phyloP scores from a whole-genome alignment of 176 grass and related monocot species.

The Phoenix roebelenii region DNA sequence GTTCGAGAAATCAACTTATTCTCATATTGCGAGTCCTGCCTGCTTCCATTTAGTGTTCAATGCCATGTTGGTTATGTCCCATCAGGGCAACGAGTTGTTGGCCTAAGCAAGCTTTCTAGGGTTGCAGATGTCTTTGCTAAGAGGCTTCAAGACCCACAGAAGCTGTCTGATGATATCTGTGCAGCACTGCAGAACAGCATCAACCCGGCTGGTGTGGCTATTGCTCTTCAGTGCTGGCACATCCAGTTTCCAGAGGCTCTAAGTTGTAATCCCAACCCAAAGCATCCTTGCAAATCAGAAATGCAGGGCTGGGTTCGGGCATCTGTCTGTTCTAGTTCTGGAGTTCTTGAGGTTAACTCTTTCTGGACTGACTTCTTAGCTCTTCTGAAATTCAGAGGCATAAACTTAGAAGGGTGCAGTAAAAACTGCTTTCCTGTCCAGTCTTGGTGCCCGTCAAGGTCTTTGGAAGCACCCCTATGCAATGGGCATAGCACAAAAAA shows the following conservation, averaged over 20 bases:
- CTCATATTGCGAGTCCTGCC: constrained; percentile 89
- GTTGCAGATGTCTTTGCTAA: constrained; percentile 85
- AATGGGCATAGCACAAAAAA: constrained; percentile 33
- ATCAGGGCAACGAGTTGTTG: constrained; percentile 63
- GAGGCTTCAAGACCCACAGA: constrained; percentile 81
- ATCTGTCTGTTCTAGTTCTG: constrained; percentile 54
- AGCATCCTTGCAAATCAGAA: constrained; percentile 1
- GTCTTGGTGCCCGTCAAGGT: constrained; percentile 67
- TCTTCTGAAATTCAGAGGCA: constrained; percentile 61
- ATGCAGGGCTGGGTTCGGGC: constrained; percentile 39
- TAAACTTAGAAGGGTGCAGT: constrained; percentile 32
- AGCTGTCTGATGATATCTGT: constrained; percentile 69
- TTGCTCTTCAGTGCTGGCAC: constrained; percentile 75
- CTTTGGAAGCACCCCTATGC: constrained; percentile 28
- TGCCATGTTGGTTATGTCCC: constrained; percentile 94
- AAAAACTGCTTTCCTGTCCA: constrained; percentile 16
- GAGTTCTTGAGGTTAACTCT: constrained; percentile 57
- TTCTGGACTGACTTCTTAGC: constrained; percentile 72
- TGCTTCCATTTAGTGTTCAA: constrained; percentile 77
- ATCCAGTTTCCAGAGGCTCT: constrained; percentile 71
- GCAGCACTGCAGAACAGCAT: constrained; percentile 57
- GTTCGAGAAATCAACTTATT: constrained; percentile 78
- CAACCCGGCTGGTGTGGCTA: constrained; percentile 79
- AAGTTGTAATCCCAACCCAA: constrained; percentile 28
- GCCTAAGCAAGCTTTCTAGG: constrained; percentile 93